Conservation (phyloP, 805 yeast species). For the Ascoidea asiatica region DNA sequence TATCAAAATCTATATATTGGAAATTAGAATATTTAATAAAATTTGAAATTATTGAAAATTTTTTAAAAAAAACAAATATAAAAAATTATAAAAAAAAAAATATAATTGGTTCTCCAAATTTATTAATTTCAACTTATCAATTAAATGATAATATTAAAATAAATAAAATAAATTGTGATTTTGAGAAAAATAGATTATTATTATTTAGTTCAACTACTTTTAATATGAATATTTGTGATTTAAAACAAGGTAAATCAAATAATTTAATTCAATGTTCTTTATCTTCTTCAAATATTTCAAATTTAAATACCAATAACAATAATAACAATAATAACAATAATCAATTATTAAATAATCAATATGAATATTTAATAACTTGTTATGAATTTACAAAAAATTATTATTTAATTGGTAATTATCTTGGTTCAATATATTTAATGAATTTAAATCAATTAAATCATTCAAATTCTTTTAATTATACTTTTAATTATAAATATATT, state of each 20-base stretch:
- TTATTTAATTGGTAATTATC: constrained; percentile 2
- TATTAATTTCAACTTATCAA: constrained; percentile 4
- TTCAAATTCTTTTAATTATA: too few species aligned
- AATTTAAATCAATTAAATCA: too few species aligned
- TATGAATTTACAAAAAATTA: not conserved
- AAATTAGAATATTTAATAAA: constrained; percentile 5
- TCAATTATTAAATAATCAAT: not conserved
- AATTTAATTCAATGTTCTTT: not conserved
- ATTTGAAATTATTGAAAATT: constrained; percentile 3
- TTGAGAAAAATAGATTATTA: constrained; percentile 4
- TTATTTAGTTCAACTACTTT: constrained; percentile 3
- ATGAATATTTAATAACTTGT: not conserved
- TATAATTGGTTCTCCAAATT: constrained; percentile 1
- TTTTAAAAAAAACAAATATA: constrained; percentile 3
- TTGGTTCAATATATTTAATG: not conserved
- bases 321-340: not conserved
- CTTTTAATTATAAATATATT: too few species aligned
- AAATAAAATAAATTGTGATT: constrained; percentile 6
- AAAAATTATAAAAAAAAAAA: constrained; percentile 3
- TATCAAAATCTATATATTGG: constrained; percentile 6
- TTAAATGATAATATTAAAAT: constrained; percentile 4
- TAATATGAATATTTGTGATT: constrained; percentile 3
- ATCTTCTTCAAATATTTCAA: not conserved
- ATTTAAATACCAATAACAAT: not conserved
- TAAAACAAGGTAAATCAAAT: constrained; percentile 7